Base-by-base conservation (phyloP, 306 rosid genomes). In the Lotus japonicus region DNA sequence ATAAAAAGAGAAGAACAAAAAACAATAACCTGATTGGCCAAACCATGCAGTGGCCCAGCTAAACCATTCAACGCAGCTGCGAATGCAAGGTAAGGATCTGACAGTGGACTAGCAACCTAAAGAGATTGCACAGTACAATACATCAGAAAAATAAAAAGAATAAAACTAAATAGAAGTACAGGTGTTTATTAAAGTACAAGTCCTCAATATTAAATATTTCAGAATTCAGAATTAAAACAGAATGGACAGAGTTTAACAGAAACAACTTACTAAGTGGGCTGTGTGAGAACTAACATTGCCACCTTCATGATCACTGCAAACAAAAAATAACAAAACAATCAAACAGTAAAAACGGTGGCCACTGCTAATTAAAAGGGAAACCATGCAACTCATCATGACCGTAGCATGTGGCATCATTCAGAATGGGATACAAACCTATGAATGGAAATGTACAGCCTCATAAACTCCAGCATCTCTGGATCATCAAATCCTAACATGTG, bases 41-140 rank as follows among this genome's bases (percentile, higher is more conserved):
- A 87, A 72, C 99, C 99, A 85, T 94, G 99, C 57, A 95, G 85
- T 51, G 99, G 99, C 55, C 99, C 97, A 78, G 99, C 97, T 82
- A 95, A 76, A 75, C 99, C 99, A 58, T 95, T 95, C 84, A 95
- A 85, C 73, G 99, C 99, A 64, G 97, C 96, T 13, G 95, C 89
- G 81, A 88, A 95, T 66, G 99, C 81, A 70, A 90, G 99, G 79
- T 88, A 95, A 50, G 99, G 99, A 84, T 95, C 99, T 66, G 99
- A 81, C 57, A 95, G 96, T 65, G 99, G 92, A 83, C 88, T 90
- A 44, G 82, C 95, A 58, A 95, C 99, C 99, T 95, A 86, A 63
- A 74, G 64, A 58, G 72, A 72, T 74, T 21, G 79, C 9, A 39
- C 36, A 68, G 49, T 39, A 45, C 19, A 63, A 65, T 67, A 46